phyloP scores from a whole-genome alignment of 2,329 filamentous ascomycete genomes.

The Aspergillus calidoustus region DNA sequence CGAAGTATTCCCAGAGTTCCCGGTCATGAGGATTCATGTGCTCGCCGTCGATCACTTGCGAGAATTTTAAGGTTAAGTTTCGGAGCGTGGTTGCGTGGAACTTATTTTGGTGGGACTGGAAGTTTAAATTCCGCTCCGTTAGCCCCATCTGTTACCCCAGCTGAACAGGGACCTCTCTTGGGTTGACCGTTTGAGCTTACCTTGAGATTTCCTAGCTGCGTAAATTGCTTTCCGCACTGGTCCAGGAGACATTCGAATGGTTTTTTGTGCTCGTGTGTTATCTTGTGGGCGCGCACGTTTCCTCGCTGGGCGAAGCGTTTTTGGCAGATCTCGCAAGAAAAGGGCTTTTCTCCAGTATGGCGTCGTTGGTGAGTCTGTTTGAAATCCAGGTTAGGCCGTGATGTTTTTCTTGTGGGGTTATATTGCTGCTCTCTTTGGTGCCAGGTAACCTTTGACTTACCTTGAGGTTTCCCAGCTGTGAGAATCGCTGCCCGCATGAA shows the following conservation, averaged over 20 bases:
- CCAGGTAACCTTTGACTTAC: slow-evolving; percentile 47
- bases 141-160: slow-evolving; percentile 7
- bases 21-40: slow-evolving; percentile 70
- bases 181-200: slow-evolving; percentile 47
- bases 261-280: slow-evolving; percentile 77
- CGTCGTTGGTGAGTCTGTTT: slow-evolving; percentile 79
- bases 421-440: neutral
- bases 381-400: neutral
- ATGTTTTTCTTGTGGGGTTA: too few species aligned
- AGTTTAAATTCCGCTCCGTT: neutral
- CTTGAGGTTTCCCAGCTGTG: slow-evolving; percentile 88
- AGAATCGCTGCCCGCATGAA: slow-evolving; percentile 79
- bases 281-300: slow-evolving; percentile 82
- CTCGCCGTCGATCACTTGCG: slow-evolving; percentile 64
- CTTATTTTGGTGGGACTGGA: slow-evolving; percentile 86
- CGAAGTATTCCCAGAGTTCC: slow-evolving; percentile 83
- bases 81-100: slow-evolving; percentile 80
- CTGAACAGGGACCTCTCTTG: neutral
- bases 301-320: slow-evolving; percentile 85
- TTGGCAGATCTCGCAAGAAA: slow-evolving; percentile 76
- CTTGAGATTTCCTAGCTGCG: slow-evolving; percentile 90
- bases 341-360: slow-evolving; percentile 87
- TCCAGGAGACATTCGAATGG: slow-evolving; percentile 82
- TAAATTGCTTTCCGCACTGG: slow-evolving; percentile 84
- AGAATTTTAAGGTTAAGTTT: slow-evolving; percentile 72